phyloP scores from a whole-genome alignment of 176 grass and related monocot genomes.

The Themeda triandra region DNA sequence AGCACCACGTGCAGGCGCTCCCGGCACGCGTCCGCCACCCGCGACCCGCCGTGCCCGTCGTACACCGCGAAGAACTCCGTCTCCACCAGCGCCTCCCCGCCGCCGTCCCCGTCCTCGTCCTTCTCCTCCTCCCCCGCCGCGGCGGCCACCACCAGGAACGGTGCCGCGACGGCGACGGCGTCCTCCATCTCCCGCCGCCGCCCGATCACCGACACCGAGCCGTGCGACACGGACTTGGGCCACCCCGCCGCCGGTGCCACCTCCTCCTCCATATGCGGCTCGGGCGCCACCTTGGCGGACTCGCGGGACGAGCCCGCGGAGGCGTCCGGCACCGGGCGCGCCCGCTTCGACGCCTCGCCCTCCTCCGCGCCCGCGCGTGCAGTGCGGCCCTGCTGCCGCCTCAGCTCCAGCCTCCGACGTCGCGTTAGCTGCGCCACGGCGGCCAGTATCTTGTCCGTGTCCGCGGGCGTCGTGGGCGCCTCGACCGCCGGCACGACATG shows the following conservation, averaged over 20 bases:
- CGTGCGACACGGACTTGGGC: slow-evolving; percentile 34
- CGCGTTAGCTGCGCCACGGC: background rate
- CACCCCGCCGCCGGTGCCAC: accelerated
- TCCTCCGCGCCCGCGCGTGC: background rate
- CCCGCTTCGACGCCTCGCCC: slow-evolving; percentile 14
- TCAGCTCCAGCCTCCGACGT: slow-evolving; percentile 30
- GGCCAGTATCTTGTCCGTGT: background rate
- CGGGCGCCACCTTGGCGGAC: slow-evolving; percentile 10
- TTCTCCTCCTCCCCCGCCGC: background rate
- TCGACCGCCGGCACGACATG: background rate
- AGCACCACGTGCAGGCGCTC: slow-evolving; percentile 61
- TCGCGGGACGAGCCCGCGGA: background rate
- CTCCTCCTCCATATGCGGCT: background rate
- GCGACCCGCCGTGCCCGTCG: slow-evolving; percentile 54
- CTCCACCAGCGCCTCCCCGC: background rate
- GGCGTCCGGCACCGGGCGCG: background rate
- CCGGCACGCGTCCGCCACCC: slow-evolving; percentile 49
- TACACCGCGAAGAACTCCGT: slow-evolving; percentile 51
- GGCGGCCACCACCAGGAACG: background rate
- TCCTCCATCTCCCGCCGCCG: slow-evolving; percentile 53
- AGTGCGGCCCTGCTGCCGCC: background rate
- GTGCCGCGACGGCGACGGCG: slow-evolving; percentile 28
- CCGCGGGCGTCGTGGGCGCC: background rate
- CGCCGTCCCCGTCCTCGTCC: background rate
- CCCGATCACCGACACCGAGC: slow-evolving; percentile 40